A percentile compares a stretch with the other conserved stretches of the same genome.
Evolutionary conservation across 345 rosid species (phyloP).

Genomic region (Corymbia maculata): DNA sequence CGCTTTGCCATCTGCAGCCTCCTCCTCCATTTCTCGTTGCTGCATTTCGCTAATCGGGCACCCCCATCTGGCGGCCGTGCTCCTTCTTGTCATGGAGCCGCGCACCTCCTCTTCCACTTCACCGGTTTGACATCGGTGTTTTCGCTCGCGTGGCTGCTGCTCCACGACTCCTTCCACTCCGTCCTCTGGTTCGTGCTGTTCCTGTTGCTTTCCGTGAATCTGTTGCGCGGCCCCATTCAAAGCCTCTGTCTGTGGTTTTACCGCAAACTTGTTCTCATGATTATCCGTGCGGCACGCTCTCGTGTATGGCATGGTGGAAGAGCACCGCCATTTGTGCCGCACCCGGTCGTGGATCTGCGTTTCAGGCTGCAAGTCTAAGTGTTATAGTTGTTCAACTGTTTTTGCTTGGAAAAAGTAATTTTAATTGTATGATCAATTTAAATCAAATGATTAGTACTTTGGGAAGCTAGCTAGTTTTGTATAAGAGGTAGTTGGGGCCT

Average conservation of each 20-base stretch:
- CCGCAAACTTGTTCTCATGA: not conserved
- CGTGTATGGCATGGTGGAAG: not conserved
- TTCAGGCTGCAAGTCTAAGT: not conserved
- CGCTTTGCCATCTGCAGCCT: not conserved
- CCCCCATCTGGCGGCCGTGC: not conserved
- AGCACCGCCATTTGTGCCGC: not conserved
- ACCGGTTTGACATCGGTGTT: fast-evolving
- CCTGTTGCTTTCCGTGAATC: not conserved
- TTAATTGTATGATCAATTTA: not conserved
- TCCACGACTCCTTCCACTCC: not conserved
- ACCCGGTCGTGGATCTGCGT: not conserved
- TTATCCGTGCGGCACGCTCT: not conserved
- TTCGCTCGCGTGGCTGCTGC: not conserved
- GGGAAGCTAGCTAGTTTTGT: not conserved
- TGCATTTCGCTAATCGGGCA: not conserved
- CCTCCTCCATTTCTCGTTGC: not conserved
- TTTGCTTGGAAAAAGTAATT: not conserved
- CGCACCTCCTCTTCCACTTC: not conserved
- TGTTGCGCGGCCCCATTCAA: not conserved
- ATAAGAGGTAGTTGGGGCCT: not conserved
- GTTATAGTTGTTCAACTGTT: not conserved
- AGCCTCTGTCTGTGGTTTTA: not conserved
- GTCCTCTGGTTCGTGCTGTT: not conserved
- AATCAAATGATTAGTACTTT: not conserved
- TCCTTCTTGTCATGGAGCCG: not conserved